Evolutionary conservation across 352 stramenopile species (phyloP).

Genomic region (Peronospora tabacina): DNA sequence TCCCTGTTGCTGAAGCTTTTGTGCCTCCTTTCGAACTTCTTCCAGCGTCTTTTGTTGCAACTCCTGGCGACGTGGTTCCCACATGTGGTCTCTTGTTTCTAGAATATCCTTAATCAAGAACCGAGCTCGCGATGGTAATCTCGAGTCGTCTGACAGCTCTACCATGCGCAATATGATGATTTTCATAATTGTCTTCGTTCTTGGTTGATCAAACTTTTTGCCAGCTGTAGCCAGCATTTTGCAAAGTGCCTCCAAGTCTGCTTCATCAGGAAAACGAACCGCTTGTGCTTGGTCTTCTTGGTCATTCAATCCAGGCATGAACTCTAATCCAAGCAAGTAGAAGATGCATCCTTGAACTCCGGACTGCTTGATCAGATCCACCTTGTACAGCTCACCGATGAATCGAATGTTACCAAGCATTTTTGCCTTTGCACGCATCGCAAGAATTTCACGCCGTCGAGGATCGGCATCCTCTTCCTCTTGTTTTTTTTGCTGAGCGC

Average conservation of each 20-base stretch:
- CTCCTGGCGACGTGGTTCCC: slow-evolving; percentile 80
- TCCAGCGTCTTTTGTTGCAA: slow-evolving; percentile 84
- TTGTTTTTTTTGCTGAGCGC: slow-evolving; percentile 28
- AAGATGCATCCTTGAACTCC: slow-evolving; percentile 76
- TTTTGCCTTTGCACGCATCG: slow-evolving; percentile 53
- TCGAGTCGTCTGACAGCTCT: slow-evolving; percentile 66
- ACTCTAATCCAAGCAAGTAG: slow-evolving; percentile 67
- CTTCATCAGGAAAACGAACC: slow-evolving; percentile 71
- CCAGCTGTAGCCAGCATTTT: slow-evolving; percentile 78
- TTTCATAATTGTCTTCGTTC: slow-evolving; percentile 74
- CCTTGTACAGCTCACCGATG: slow-evolving; percentile 83
- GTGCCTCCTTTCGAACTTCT: slow-evolving; percentile 72
- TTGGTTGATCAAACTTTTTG: slow-evolving; percentile 83
- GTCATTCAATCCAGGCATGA: slow-evolving; percentile 39
- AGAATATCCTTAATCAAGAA: slow-evolving; percentile 82
- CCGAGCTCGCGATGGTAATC: slow-evolving; percentile 60
- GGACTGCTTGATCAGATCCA: slow-evolving; percentile 74
- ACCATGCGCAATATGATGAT: slow-evolving; percentile 81
- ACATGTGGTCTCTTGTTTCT: slow-evolving; percentile 82
- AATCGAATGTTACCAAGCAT: slow-evolving; percentile 88
- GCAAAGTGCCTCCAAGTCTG: slow-evolving; percentile 80
- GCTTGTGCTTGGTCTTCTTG: slow-evolving; percentile 53
- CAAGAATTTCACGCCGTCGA: slow-evolving; percentile 49
- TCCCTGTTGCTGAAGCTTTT: slow-evolving; percentile 75
- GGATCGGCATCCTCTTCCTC: slow-evolving; percentile 36